A percentile compares a stretch with the other conserved stretches of the same genome.
These are phyloP conservation scores for Jackrogersella multiformis DNA, from an alignment of 495 filamentous ascomycete species.

Conservation along the genomic window DNA sequence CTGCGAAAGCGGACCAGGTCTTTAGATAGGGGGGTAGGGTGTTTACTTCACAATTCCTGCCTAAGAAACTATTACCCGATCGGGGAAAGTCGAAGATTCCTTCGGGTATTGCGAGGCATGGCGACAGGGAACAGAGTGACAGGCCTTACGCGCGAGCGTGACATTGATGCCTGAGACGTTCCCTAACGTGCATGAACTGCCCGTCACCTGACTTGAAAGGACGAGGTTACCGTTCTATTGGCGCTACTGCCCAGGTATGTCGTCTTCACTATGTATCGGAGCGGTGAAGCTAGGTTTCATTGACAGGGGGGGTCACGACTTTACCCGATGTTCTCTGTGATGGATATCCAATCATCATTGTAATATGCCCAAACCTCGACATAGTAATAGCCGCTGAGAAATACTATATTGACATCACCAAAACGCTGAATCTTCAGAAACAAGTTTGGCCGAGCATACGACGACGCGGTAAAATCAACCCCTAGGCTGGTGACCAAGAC, in stretches of 20 bases:
- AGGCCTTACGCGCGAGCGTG: slow-evolving; percentile 7
- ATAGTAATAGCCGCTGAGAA: neutral
- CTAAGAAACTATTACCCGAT: slow-evolving; percentile 34
- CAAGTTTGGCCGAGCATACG: neutral
- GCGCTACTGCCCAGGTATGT: neutral
- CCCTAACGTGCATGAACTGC: slow-evolving; percentile 31
- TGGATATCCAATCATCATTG: neutral
- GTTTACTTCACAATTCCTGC: neutral
- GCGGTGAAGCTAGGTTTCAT: slow-evolving; percentile 5
- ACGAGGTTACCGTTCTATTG: slow-evolving; percentile 17
- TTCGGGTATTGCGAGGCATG: neutral
- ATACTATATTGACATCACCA: neutral
- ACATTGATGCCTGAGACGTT: slow-evolving; percentile 4
- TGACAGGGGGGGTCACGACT: neutral
- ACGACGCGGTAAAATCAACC: neutral
- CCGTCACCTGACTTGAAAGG: slow-evolving; percentile 35
- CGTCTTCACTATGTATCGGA: neutral
- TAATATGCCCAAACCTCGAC: no score
- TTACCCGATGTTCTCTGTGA: neutral
- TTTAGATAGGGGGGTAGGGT: neutral
- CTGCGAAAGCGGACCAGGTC: neutral
- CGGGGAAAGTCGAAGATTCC: slow-evolving; percentile 26
- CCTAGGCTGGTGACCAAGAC: neutral
- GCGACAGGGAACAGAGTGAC: slow-evolving; percentile 22
- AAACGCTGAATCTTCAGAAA: slow-evolving; percentile 5